Conservation (phyloP, 768 basidiomycete genomes). For the Collybia mongolica region DNA sequence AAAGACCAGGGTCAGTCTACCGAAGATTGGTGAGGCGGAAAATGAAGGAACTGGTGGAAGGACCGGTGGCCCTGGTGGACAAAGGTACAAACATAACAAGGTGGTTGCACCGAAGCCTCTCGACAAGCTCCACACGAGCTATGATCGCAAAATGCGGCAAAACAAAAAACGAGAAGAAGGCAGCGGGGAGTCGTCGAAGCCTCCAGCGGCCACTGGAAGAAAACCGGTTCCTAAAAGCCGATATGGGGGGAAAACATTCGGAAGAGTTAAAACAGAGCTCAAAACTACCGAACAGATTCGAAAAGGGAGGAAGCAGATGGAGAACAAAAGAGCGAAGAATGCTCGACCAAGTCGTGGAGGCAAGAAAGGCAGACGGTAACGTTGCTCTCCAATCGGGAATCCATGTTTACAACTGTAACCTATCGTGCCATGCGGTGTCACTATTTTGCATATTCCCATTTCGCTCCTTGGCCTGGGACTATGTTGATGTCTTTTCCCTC, state of each 20-base stretch:
- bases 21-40: constrained; percentile 83
- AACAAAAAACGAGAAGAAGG: constrained; percentile 53
- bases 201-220: constrained; percentile 15
- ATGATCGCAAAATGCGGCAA: constrained; percentile 71
- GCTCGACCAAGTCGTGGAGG: constrained; percentile 57
- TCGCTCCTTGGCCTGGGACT: constrained; percentile 61
- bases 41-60: constrained; percentile 32
- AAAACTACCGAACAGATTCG: constrained; percentile 87
- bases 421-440: constrained; percentile 5
- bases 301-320: constrained; percentile 63
- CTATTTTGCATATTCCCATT: constrained; percentile 76
- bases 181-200: constrained; percentile 21
- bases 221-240: constrained; percentile 41
- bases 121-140: constrained; percentile 69
- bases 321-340: constrained; percentile 75
- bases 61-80: constrained; percentile 46
- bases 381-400: not conserved
- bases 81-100: constrained; percentile 74
- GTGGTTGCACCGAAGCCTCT: constrained; percentile 66
- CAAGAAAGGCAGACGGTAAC: constrained; percentile 43
- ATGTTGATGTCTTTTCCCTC: constrained; percentile 51
- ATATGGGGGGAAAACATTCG: constrained; percentile 57
- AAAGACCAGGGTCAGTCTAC: constrained; percentile 70
- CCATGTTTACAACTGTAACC: not conserved
- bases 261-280: constrained; percentile 76